Evolutionary conservation across 2,329 filamentous ascomycete species (phyloP).

Genomic region (Exophiala mesophila): DNA sequence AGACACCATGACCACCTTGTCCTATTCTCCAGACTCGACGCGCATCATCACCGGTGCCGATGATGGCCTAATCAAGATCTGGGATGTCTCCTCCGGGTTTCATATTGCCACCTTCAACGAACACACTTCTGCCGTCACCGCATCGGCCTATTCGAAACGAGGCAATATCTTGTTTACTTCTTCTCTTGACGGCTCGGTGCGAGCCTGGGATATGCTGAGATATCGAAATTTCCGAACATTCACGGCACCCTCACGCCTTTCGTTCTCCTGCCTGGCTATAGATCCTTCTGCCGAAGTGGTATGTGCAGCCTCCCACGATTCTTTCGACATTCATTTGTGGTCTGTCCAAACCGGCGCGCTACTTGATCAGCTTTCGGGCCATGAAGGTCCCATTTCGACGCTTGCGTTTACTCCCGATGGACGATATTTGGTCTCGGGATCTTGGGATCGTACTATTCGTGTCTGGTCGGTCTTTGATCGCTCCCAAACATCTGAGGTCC

Average conservation of each 20-base stretch:
- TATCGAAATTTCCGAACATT: conserved; percentile 98
- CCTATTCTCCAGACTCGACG: conserved; percentile 90
- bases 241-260: conserved; percentile 83
- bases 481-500: conserved; percentile 88
- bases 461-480: conserved; percentile 94
- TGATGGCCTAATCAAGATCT: conserved; percentile 97
- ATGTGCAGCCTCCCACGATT: conserved; percentile 89
- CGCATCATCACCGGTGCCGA: conserved; percentile 90
- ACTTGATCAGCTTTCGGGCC: conserved; percentile 81
- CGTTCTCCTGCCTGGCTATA: conserved; percentile 92
- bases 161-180: conserved; percentile 95
- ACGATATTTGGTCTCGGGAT: conserved; percentile 77
- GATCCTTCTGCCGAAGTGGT: conserved; percentile 96
- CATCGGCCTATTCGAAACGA: conserved; percentile 89
- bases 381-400: conserved; percentile 88
- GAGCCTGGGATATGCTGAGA: conserved; percentile 92
- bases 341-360: conserved; percentile 96
- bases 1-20: conserved; percentile 87
- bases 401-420: conserved; percentile 87
- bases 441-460: conserved; percentile 92
- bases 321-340: conserved; percentile 97
- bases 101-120: conserved; percentile 98
- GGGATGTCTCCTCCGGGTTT: conserved; percentile 94
- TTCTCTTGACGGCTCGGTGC: conserved; percentile 86
- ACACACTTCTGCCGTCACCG: conserved; percentile 85